Conservation (phyloP, 1,284 basidiomycete genomes). For the Porodaedalea pini region DNA sequence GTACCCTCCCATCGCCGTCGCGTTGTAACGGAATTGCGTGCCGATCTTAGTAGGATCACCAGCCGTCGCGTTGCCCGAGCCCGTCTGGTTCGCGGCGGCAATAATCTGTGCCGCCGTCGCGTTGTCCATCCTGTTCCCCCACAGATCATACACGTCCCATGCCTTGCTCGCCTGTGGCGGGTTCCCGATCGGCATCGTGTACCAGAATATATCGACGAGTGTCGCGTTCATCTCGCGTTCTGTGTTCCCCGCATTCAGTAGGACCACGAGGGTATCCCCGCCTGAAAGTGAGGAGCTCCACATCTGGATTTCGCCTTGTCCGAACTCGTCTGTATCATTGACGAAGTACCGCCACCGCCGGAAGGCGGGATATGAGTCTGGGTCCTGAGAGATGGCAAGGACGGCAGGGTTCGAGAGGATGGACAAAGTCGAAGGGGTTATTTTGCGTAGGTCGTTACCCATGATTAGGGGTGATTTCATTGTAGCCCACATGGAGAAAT, state of each 20-base stretch:
- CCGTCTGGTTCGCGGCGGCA: conserved; percentile 14
- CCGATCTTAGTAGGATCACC: conserved; percentile 9
- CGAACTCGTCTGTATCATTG: conserved; percentile 19
- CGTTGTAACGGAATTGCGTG: conserved; percentile 15
- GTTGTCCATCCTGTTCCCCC: conserved; percentile 21
- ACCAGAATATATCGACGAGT: conserved; percentile 20
- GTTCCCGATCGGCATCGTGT: conserved; percentile 13
- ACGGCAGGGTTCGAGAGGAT: conserved; percentile 19
- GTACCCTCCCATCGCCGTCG: conserved; percentile 19
- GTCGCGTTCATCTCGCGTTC: conserved; percentile 21
- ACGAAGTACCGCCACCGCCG: conserved; percentile 21
- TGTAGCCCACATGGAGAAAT: conserved; percentile 43
- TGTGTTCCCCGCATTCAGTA: conserved; percentile 19
- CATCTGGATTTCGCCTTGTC: conserved; percentile 20
- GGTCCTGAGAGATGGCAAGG: conserved; percentile 20
- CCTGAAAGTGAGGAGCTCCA: conserved; percentile 17
- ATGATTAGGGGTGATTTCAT: conserved; percentile 42
- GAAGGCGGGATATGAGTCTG: conserved; percentile 11
- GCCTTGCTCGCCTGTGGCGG: conserved; percentile 14
- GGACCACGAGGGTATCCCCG: conserved; percentile 18
- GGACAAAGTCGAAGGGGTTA: conserved; percentile 24
- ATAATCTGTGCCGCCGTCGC: conserved; percentile 18
- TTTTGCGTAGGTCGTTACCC: conserved; percentile 39
- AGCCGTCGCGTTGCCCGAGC: conserved; percentile 1
- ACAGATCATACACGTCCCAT: conserved; percentile 22